Evolutionary conservation across 345 rosid genomes (phyloP).

Genomic region (Ceriops zippeliana): DNA sequence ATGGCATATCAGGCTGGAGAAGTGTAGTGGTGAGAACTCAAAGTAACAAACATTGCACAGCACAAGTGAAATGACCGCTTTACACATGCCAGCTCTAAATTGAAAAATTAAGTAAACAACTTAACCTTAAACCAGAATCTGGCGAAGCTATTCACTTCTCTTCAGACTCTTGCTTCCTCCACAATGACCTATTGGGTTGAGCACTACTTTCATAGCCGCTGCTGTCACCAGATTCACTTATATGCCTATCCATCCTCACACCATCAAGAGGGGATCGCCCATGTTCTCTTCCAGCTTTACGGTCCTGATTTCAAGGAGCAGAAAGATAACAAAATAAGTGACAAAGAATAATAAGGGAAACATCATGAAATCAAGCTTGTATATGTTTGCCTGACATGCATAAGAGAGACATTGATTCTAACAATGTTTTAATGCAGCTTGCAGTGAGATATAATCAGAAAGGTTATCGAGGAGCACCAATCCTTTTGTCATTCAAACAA

Average conservation of each 20-base stretch:
- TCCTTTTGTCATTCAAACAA: too few relatives aligned
- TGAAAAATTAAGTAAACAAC: neutral
- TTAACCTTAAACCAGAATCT: conserved; percentile 15
- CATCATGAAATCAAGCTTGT: too few relatives aligned
- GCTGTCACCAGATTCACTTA: conserved; percentile 72
- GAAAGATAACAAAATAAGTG: neutral
- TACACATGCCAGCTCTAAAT: conserved; percentile 1
- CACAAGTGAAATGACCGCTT: too few relatives aligned
- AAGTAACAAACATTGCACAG: neutral
- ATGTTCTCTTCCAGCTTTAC: conserved; percentile 51
- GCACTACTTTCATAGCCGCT: conserved; percentile 65
- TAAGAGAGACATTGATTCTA: too few relatives aligned
- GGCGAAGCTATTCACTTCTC: conserved; percentile 36
- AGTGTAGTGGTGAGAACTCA: too few relatives aligned
- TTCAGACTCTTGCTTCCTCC: conserved; percentile 45
- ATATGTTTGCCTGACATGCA: neutral
- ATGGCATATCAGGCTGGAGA: too few relatives aligned
- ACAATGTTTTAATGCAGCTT: too few relatives aligned
- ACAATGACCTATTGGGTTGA: conserved; percentile 36
- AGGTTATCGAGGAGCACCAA: too few relatives aligned
- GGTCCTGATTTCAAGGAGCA: conserved; percentile 42
- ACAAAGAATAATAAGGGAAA: neutral
- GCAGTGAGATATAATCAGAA: too few relatives aligned
- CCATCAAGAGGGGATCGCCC: conserved; percentile 33
- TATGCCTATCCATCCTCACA: conserved; percentile 39